Percentiles rank a stretch among this genome's conserved stretches.
These are phyloP conservation scores for Aegle marmelos DNA, from an alignment of 345 rosid species.

Conservation along the genomic window DNA sequence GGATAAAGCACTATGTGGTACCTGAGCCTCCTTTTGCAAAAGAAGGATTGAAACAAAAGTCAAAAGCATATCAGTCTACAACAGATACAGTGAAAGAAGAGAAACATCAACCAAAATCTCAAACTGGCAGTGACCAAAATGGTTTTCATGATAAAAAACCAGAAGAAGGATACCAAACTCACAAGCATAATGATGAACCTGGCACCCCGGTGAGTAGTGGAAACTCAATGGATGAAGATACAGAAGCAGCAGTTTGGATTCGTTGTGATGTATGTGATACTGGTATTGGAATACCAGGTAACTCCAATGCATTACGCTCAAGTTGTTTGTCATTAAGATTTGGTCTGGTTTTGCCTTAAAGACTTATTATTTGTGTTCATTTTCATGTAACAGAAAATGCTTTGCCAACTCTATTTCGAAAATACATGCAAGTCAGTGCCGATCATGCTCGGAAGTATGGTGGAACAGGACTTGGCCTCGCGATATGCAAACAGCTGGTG, in stretches of 20 bases:
- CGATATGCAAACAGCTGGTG: slow-evolving; percentile 97
- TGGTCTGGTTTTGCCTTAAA: background rate
- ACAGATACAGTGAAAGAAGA: slow-evolving; percentile 29
- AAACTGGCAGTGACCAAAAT: slow-evolving; percentile 23
- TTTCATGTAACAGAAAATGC: slow-evolving; percentile 63
- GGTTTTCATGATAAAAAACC: slow-evolving; percentile 15
- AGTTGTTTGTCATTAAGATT: background rate
- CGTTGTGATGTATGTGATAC: slow-evolving; percentile 88
- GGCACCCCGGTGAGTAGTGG: slow-evolving; percentile 25
- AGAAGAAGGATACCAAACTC: slow-evolving; percentile 18
- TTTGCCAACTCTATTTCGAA: slow-evolving; percentile 74
- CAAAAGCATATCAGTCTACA: slow-evolving; percentile 26
- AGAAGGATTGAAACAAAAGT: slow-evolving; percentile 33
- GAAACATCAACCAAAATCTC: slow-evolving; percentile 24
- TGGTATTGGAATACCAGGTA: slow-evolving; percentile 98
- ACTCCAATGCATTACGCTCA: slow-evolving; percentile 1
- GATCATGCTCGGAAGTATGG: slow-evolving; percentile 97
- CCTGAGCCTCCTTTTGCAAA: slow-evolving; percentile 56
- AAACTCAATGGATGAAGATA: slow-evolving; percentile 22
- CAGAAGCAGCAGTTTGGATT: slow-evolving; percentile 73
- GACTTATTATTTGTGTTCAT: slow-evolving; percentile 14
- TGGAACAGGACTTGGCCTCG: slow-evolving; percentile 96
- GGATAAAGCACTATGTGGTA: slow-evolving; percentile 68
- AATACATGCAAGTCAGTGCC: slow-evolving; percentile 93
- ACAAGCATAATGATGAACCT: slow-evolving; percentile 24